Percentiles rank a stretch among this genome's conserved stretches.
These are phyloP conservation scores for Hymenotorrendiella dingleyae DNA, from an alignment of 2,329 filamentous ascomycete genomes.

Conservation along the genomic window DNA sequence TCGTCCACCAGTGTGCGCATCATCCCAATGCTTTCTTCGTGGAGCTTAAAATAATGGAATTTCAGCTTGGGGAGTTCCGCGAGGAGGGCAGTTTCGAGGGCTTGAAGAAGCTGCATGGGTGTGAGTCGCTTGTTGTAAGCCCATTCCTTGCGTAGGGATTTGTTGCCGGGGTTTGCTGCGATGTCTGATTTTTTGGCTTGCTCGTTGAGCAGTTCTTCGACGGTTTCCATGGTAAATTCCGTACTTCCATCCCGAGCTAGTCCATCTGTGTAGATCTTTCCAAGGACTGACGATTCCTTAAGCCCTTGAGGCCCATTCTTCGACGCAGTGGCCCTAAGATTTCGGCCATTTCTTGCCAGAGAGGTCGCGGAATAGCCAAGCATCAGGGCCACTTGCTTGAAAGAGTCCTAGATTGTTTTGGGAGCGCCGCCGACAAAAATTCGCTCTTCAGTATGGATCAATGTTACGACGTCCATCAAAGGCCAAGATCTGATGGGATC, in stretches of 20 bases:
- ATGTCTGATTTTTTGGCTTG: conserved; percentile 5
- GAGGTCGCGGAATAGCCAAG: not conserved
- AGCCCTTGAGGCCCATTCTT: conserved; percentile 9
- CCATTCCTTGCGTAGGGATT: conserved; percentile 4
- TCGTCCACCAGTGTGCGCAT: no score
- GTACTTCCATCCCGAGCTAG: no score
- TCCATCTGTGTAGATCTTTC: no score
- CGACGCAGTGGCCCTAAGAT: not conserved
- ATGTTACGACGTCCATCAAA: conserved; percentile 6
- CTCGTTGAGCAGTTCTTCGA: conserved; percentile 10
- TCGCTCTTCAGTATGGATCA: conserved; percentile 4
- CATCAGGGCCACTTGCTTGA: conserved; percentile 8
- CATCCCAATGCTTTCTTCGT: conserved; percentile 6
- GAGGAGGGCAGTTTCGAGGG: not conserved
- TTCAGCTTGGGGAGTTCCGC: conserved; percentile 5
- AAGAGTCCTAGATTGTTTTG: not conserved
- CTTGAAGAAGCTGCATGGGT: conserved; percentile 4
- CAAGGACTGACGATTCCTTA: not conserved
- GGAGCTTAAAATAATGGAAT: conserved; percentile 12
- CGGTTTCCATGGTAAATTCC: conserved; percentile 5
- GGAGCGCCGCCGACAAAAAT: conserved; percentile 8
- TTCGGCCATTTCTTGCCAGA: conserved; percentile 6
- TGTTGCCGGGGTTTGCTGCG: not conserved
- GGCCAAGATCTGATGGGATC: conserved; percentile 5
- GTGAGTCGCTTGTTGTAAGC: not conserved